Percentiles rank a stretch among this genome's conserved stretches.
Evolutionary conservation across 2,329 filamentous ascomycete species (phyloP).

Genomic region (Ilyonectria destructans): DNA sequence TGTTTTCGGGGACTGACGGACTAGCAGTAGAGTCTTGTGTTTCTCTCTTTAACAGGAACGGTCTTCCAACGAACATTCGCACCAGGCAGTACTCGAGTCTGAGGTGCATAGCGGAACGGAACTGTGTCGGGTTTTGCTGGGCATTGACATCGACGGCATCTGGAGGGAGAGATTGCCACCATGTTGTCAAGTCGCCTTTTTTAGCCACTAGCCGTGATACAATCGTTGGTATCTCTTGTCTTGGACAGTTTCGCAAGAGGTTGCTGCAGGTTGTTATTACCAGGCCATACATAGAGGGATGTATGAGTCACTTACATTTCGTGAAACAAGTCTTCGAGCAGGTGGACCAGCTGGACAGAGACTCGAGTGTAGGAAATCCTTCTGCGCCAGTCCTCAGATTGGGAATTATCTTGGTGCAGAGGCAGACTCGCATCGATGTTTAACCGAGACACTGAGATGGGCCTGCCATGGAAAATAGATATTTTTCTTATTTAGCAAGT

Average conservation of each 20-base stretch:
- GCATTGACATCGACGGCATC: background rate
- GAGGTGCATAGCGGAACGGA: slow-evolving; percentile 66
- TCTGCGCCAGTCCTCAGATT: slow-evolving; percentile 1
- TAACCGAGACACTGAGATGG: slow-evolving; percentile 65
- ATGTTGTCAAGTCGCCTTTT: slow-evolving; percentile 33
- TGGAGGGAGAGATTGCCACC: slow-evolving; percentile 54
- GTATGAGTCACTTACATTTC: background rate
- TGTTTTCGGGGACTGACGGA: slow-evolving; percentile 2
- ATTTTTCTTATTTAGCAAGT: slow-evolving; percentile 55
- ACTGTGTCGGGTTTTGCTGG: slow-evolving; percentile 53
- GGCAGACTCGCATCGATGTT: slow-evolving; percentile 71
- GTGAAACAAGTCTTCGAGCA: background rate
- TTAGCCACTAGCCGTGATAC: background rate
- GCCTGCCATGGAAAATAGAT: slow-evolving; percentile 70
- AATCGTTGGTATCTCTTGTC: slow-evolving; percentile 3
- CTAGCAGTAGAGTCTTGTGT: slow-evolving; percentile 2
- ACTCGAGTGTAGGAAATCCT: background rate
- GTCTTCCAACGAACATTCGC: slow-evolving; percentile 68
- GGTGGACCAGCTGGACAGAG: background rate
- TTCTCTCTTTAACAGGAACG: slow-evolving; percentile 53
- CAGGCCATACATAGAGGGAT: background rate
- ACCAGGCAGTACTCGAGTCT: slow-evolving; percentile 68
- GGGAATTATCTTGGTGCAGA: slow-evolving; percentile 50
- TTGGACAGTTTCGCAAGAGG: background rate
- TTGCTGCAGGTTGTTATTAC: background rate